Evolutionary conservation across 2,329 filamentous ascomycete genomes (phyloP).

Genomic region (Neobulgaria alba): DNA sequence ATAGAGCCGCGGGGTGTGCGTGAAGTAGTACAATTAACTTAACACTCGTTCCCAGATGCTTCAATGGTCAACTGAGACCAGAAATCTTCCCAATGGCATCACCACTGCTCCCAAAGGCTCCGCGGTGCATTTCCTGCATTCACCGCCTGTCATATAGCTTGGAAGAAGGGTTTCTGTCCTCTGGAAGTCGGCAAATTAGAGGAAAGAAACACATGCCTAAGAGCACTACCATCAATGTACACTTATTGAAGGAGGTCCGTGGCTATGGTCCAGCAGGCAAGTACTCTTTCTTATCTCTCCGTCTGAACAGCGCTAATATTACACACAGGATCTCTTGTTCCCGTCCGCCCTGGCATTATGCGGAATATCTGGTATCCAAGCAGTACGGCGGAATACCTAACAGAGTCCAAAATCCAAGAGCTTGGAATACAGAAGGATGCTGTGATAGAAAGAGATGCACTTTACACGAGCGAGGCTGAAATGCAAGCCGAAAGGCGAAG

Average conservation of each 20-base stretch:
- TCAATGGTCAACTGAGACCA: not conserved
- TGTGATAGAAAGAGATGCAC: conserved; percentile 37
- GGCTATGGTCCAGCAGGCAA: conserved; percentile 41
- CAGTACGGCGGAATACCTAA: conserved; percentile 43
- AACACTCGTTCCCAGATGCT: too few species aligned
- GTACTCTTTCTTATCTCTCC: not conserved
- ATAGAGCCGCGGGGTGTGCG: not conserved
- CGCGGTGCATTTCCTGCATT: conserved; percentile 25
- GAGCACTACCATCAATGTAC: conserved; percentile 36
- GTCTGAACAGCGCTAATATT: not conserved
- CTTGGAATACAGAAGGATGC: conserved; percentile 33
- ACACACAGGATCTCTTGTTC: conserved; percentile 40
- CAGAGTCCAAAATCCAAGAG: conserved; percentile 35
- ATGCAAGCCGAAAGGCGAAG: conserved; percentile 7
- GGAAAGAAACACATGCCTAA: conserved; percentile 38
- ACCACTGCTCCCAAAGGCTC: conserved; percentile 18
- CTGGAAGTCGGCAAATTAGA: conserved; percentile 30
- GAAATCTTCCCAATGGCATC: conserved; percentile 22
- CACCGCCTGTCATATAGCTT: conserved; percentile 21
- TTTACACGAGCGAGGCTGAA: conserved; percentile 27
- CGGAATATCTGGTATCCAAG: conserved; percentile 45
- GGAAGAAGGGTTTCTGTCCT: conserved; percentile 12
- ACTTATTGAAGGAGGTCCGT: conserved; percentile 42
- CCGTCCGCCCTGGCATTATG: conserved; percentile 43
- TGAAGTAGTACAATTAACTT: too few species aligned